phyloP scores from a whole-genome alignment of 441 rosid species.

The Jatropha podagrica region DNA sequence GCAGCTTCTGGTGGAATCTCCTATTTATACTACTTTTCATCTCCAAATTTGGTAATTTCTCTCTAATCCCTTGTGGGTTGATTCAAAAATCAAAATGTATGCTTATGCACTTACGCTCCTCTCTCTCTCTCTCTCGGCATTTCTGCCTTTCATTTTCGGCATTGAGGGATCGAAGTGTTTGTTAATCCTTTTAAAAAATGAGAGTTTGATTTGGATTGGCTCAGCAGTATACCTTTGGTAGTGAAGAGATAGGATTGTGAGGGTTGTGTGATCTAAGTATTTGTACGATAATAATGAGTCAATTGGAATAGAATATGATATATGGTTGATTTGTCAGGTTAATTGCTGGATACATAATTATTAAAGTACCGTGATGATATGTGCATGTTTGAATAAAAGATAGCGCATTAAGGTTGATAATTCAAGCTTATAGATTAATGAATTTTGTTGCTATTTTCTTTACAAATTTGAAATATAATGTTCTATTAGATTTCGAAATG shows the following conservation, averaged over 20 bases:
- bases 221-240: no score
- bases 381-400: no score
- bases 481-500: not conserved
- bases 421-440: not conserved
- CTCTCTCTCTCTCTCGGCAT: not conserved
- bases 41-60: slow-evolving; percentile 56
- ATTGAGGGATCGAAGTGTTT: not conserved
- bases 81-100: not conserved
- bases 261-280: not conserved
- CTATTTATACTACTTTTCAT: slow-evolving; percentile 53
- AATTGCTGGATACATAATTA: no score
- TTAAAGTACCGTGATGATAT: no score
- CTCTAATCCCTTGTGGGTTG: slow-evolving; percentile 10
- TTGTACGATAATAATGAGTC: not conserved
- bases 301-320: not conserved
- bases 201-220: no score
- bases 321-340: not conserved
- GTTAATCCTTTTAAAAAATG: not conserved
- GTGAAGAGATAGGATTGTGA: not conserved
- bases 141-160: not conserved
- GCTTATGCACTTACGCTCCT: not conserved
- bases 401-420: no score
- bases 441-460: not conserved
- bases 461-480: not conserved
- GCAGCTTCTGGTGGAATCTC: slow-evolving; percentile 88